These are phyloP conservation scores for Macadamia integrifolia DNA, from an alignment of 164 flowering plant genomes.

Conservation along the genomic window DNA sequence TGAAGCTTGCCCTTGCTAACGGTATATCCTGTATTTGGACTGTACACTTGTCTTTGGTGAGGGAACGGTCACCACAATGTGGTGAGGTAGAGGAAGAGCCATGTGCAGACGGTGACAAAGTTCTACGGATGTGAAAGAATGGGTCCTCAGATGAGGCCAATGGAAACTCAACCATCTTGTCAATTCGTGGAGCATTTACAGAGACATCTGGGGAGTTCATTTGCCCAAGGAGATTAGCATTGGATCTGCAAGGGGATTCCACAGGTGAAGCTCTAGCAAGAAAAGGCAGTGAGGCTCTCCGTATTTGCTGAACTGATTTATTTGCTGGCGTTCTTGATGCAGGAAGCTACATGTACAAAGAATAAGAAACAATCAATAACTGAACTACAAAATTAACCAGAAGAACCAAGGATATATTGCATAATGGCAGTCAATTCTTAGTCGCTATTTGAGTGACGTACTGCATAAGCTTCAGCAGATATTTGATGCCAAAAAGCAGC, in stretches of 20 bases:
- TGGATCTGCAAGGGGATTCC: slow-evolving; percentile 35
- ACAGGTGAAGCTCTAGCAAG: slow-evolving; percentile 28
- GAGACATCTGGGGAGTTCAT: slow-evolving; percentile 85
- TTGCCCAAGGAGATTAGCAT: slow-evolving; percentile 33
- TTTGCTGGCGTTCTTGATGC: slow-evolving; percentile 37
- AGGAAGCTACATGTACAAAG: slow-evolving; percentile 46
- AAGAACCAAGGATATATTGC: too few relatives aligned
- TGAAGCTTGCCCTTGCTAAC: slow-evolving; percentile 24
- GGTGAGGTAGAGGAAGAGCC: slow-evolving; percentile 47
- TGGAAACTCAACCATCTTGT: slow-evolving; percentile 84
- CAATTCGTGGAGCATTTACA: slow-evolving; percentile 81
- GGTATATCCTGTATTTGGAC: slow-evolving; percentile 39
- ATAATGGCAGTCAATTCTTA: too few relatives aligned
- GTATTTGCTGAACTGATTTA: slow-evolving; percentile 28
- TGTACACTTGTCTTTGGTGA: slow-evolving; percentile 76
- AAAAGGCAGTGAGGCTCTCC: slow-evolving; percentile 79
- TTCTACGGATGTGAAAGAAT: slow-evolving; percentile 33
- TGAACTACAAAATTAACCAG: not conserved
- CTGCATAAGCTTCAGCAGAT: too few relatives aligned
- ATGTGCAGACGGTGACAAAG: slow-evolving; percentile 40
- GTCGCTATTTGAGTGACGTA: too few relatives aligned
- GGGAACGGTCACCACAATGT: slow-evolving; percentile 40
- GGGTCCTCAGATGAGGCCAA: slow-evolving; percentile 63
- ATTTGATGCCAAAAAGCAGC: too few relatives aligned
- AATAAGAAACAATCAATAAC: not conserved